Conservation (phyloP, 1,284 basidiomycete genomes). For the Cutaneotrichosporon spelunceum region DNA sequence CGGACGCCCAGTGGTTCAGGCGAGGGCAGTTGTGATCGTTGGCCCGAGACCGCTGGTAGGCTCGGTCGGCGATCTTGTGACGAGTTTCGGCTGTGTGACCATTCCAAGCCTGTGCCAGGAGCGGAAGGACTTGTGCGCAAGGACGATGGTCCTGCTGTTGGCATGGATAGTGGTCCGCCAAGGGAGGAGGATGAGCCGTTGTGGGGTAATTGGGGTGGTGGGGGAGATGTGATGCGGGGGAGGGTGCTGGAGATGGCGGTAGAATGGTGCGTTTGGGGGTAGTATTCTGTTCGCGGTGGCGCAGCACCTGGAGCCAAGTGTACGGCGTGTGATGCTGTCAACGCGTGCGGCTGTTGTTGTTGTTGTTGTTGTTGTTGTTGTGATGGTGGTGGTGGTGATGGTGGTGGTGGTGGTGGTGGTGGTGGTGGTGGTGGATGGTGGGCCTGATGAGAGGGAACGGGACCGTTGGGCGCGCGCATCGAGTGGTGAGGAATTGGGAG, state of each 20-base stretch:
- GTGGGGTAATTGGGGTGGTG: neutral
- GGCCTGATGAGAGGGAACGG: neutral
- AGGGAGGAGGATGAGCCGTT: neutral
- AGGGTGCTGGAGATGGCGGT: neutral
- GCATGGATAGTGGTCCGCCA: neutral
- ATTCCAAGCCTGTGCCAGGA: neutral
- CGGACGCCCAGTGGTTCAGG: neutral
- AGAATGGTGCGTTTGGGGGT: neutral
- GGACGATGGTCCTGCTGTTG: neutral
- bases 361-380: too few relatives aligned
- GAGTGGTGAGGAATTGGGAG: neutral
- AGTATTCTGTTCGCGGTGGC: neutral
- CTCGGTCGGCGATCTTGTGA: constrained; percentile 4
- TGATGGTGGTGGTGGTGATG: too few relatives aligned
- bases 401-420: too few relatives aligned
- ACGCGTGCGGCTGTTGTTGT: neutral
- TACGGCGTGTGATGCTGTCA: neutral
- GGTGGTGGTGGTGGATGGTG: neutral
- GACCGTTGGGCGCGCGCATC: neutral
- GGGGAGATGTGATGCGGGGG: neutral
- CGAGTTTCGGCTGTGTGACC: neutral
- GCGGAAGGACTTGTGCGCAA: constrained; percentile 4
- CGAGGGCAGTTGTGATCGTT: neutral
- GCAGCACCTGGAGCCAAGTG: neutral
- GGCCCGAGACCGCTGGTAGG: neutral